Base-by-base conservation (phyloP, 2,329 filamentous ascomycete species). In the Sarocladium brachiariae region DNA sequence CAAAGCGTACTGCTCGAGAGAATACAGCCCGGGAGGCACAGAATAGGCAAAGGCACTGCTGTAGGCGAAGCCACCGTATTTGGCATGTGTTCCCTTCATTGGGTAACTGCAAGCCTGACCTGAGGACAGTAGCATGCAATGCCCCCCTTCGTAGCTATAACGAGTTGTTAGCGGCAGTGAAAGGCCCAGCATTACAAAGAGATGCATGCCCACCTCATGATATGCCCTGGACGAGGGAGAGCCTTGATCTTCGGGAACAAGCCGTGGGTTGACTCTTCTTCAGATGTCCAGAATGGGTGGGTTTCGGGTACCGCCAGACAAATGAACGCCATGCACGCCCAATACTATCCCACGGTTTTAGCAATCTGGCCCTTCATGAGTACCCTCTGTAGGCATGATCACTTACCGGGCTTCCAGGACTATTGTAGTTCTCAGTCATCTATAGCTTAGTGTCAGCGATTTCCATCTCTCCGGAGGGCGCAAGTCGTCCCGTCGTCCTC, bases 381-480 rank as follows among this genome's bases (percentile, higher is more conserved):
- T n/a, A n/a, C n/a, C n/a, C n/a, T n/a, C 18, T 7, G 31, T 4
- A 21, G 3, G 11, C 4, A 3, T 39, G 10, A 49, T 10, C 33
- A 62, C 71, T 66, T 63, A 78, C 75, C 21, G 76, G 76, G 51
- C 77, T 81, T 30, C 84, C 84, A 0, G 87, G 86, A 9, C 84
- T 89, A 66, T 91, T 91, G 68, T 91, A 91, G 63, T 91, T 90
- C 66, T 91, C 87, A 0, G 86, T 84, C 68, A 90, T 80, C 66
- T 86, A 49, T 9, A 39, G 11, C 18, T 18, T n/a, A 4, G 46
- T 11, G 41, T 61, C 24, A 60, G 54, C 37, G n/a, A 11, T 16
- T n/a, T 45, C 23, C 34, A 4, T 24, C 21, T 31, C 14, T n/a
- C 16, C n/a, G 2, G 8, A 18, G 18, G 8, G 8, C n/a, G n/a